phyloP scores from a whole-genome alignment of 805 yeast genomes.

The Saccharomycopsis oosterbeekiorum region DNA sequence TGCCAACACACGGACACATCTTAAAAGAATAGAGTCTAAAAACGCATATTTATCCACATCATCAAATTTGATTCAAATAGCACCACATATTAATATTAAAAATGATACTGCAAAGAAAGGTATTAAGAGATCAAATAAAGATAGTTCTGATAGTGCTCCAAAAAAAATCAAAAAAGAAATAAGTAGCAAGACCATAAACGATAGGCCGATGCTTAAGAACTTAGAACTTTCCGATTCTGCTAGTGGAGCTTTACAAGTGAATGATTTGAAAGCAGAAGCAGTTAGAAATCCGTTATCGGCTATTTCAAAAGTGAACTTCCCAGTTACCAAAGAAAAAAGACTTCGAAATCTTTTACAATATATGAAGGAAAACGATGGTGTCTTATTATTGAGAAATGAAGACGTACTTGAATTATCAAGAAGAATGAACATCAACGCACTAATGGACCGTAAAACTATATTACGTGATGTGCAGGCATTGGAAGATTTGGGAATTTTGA shows the following conservation, averaged over 20 bases:
- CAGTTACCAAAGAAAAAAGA: slow-evolving; percentile 5
- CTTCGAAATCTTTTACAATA: background rate
- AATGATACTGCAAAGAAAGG: background rate
- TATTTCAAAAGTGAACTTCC: background rate
- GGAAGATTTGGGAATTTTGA: background rate
- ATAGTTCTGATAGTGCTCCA: background rate
- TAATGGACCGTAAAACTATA: slow-evolving; percentile 7
- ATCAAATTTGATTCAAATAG: background rate
- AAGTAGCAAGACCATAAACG: too few relatives aligned
- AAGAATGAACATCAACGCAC: background rate
- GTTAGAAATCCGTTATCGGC: background rate
- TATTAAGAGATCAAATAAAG: background rate
- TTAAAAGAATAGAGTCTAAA: background rate
- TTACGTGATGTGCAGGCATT: slow-evolving; percentile 1
- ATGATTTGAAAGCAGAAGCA: background rate
- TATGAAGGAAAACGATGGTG: slow-evolving; percentile 5
- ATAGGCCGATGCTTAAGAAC: background rate
- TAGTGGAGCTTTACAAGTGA: background rate
- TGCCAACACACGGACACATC: background rate
- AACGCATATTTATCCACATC: background rate
- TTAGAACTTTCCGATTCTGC: background rate
- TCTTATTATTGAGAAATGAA: background rate
- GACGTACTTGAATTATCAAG: background rate
- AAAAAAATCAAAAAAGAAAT: background rate
- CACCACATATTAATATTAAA: background rate